Base-by-base conservation (phyloP, 208 protist species). In the Wallacemonas collosoma region DNA sequence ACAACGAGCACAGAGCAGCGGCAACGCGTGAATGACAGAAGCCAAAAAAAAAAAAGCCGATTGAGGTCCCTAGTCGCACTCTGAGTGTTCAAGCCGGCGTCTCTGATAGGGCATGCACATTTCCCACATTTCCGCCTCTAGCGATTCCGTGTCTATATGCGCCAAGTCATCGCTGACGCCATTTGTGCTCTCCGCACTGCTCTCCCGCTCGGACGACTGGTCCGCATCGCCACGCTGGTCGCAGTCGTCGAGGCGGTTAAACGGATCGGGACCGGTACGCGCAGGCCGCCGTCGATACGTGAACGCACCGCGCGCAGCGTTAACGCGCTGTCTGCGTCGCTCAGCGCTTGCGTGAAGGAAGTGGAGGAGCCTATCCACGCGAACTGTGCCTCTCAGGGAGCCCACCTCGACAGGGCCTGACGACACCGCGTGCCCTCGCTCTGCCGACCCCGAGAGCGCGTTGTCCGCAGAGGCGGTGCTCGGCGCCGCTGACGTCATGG, bases 271-370 rank as follows among this genome's bases (percentile, higher is more conserved):
- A 35, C 55, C 55, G 11, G 11, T 17, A 35, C 55, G 55, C 7
- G 55, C 35, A 9, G 35, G 15, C 15, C 55, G 55, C 11, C 55
- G 55, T 11, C 55, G 55, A 9, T 12, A 60, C 15, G 55, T 60
- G 14, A n/a, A 47, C 14, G 40, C 40, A 1, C 41, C 54, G 40
- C 83, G 83, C 44, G 79, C 77, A 35, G 71, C 76, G 9, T 76
- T 80, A n/a, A 75, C 65, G 26, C 80, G 65, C 41, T 76, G 73
- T 3, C 79, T 72, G 2, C 76, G 67, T 0, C 67, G 58, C 43
- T 71, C 71, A 1, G 79, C 26, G 12, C 67, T 80, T 39, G 65
- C 62, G 26, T 76, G 73, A 55, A 89, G 45, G 58, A 89, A 89
- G n/a, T 69, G 73, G 38, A 81, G 36, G 65, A 84, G 55, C 12